Percentiles rank a stretch among this genome's conserved stretches.
phyloP scores from a whole-genome alignment of 2,329 filamentous ascomycete species.

The Hypoxylon sp. region DNA sequence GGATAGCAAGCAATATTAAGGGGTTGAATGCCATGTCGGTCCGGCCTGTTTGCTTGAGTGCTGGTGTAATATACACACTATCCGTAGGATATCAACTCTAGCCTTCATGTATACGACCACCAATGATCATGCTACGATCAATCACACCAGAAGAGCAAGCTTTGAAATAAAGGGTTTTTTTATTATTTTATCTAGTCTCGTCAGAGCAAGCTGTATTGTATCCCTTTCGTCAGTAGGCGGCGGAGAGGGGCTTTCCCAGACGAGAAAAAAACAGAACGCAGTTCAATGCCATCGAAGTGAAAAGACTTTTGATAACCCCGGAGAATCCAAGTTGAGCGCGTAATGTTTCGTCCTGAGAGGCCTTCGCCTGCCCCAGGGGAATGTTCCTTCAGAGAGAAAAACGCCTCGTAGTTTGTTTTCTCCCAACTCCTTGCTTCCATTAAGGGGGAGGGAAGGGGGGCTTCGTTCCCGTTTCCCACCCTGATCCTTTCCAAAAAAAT shows the following conservation, averaged over 20 bases:
- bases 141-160: not conserved
- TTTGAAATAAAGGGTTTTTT: not conserved
- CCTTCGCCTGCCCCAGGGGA: not conserved
- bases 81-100: no score
- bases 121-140: no score
- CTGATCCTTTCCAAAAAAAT: not conserved
- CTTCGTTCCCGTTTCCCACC: not conserved
- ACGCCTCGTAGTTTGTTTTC: not conserved
- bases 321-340: not conserved
- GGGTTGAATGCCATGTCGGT: no score
- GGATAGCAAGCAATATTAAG: no score
- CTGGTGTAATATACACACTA: no score
- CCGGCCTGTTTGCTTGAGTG: no score
- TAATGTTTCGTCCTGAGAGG: not conserved
- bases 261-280: conserved; percentile 7
- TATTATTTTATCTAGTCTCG: conserved; percentile 5
- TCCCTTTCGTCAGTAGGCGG: conserved; percentile 18
- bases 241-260: not conserved
- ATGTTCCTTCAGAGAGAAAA: not conserved
- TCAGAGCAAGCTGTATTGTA: conserved; percentile 31
- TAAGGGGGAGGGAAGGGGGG: not conserved
- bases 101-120: not conserved
- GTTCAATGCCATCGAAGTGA: conserved; percentile 2
- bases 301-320: conserved; percentile 1
- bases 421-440: conserved; percentile 1